phyloP scores from a whole-genome alignment of 805 yeast genomes.

The Tetrapisispora nanseiensis region DNA sequence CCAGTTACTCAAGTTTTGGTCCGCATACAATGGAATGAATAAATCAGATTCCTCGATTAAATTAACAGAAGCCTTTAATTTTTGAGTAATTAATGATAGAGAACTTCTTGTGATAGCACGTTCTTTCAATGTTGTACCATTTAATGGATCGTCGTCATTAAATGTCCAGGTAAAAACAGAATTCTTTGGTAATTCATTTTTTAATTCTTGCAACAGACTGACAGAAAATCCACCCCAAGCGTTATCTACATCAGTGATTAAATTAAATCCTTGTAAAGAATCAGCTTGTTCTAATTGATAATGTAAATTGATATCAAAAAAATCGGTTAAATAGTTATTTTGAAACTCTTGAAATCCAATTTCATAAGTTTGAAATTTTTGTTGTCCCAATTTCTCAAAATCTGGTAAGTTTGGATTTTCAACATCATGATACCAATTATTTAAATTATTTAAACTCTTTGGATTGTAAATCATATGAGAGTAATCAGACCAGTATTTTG shows the following conservation, averaged over 20 bases:
- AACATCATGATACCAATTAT: constrained; percentile 44
- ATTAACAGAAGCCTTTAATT: constrained; percentile 39
- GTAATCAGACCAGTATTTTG: constrained; percentile 75
- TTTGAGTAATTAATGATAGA: constrained; percentile 22
- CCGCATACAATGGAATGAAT: constrained; percentile 42
- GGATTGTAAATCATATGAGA: constrained; percentile 60
- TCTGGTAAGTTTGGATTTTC: constrained; percentile 23
- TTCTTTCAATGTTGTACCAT: constrained; percentile 9
- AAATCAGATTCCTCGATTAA: constrained; percentile 42
- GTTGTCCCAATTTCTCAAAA: constrained; percentile 15
- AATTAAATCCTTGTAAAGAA: constrained; percentile 56
- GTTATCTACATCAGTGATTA: constrained; percentile 60
- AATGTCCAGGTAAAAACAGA: constrained; percentile 41
- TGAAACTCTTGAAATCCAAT: constrained; percentile 56
- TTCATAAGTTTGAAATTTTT: constrained; percentile 36
- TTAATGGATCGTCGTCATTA: constrained; percentile 22
- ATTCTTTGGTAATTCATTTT: constrained; percentile 58
- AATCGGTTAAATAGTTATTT: constrained; percentile 34
- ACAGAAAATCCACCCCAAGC: constrained; percentile 78
- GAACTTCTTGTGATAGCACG: background rate
- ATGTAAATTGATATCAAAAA: constrained; percentile 51
- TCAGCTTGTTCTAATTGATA: constrained; percentile 67
- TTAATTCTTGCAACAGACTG: constrained; percentile 40
- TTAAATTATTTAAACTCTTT: constrained; percentile 41
- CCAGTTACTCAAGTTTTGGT: constrained; percentile 21